phyloP scores from a whole-genome alignment of 192 early-diverging fungal species.

The Rhizophagus clarus region DNA sequence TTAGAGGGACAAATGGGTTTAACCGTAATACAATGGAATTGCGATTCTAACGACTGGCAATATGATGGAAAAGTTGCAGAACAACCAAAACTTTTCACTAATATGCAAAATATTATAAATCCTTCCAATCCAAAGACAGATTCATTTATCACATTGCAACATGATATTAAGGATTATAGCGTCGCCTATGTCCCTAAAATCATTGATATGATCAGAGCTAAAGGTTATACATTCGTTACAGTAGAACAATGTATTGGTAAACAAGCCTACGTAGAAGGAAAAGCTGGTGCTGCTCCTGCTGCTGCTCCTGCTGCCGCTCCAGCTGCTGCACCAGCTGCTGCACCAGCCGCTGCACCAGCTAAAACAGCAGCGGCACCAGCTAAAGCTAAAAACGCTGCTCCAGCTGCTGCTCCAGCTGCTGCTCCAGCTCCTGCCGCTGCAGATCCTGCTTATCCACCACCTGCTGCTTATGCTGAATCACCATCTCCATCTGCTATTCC shows the following conservation, averaged over 20 bases:
- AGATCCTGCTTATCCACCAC: too few relatives aligned
- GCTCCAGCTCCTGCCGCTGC: background rate
- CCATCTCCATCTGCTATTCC: too few relatives aligned
- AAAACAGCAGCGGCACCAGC: background rate
- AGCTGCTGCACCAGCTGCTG: too few relatives aligned
- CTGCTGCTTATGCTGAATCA: too few relatives aligned
- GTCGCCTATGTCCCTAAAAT: slow-evolving; percentile 26
- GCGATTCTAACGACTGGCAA: slow-evolving; percentile 46
- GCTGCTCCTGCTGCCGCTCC: background rate
- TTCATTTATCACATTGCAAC: slow-evolving; percentile 43
- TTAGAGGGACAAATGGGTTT: slow-evolving; percentile 33
- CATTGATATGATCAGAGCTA: slow-evolving; percentile 27
- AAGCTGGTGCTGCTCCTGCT: background rate
- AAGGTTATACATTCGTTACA: slow-evolving; percentile 33
- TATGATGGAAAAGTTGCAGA: slow-evolving; percentile 18
- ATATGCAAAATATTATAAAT: slow-evolving; percentile 33
- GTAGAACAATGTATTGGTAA: slow-evolving; percentile 29
- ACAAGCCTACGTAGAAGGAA: background rate
- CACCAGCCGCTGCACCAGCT: too few relatives aligned
- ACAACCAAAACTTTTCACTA: slow-evolving; percentile 17
- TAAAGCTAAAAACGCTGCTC: background rate
- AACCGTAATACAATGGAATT: slow-evolving; percentile 43
- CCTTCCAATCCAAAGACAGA: slow-evolving; percentile 37
- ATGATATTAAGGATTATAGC: slow-evolving; percentile 45
- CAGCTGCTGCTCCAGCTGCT: background rate